These are phyloP conservation scores for Grosmannia serpens DNA, from an alignment of 2,329 filamentous ascomycete species.

Conservation along the genomic window DNA sequence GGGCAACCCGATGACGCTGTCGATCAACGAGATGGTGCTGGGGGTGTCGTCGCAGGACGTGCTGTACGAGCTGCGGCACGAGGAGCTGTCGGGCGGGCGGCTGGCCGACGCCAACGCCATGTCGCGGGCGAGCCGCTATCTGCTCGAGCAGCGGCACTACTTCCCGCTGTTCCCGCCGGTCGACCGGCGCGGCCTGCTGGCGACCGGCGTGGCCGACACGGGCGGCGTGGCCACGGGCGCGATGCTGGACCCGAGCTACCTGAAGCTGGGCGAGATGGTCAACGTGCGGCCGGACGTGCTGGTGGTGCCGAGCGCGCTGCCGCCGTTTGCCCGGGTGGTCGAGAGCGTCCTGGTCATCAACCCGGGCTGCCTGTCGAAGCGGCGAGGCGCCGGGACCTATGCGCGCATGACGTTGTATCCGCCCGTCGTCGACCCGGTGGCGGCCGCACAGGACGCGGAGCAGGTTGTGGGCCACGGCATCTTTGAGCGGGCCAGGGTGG, in stretches of 20 bases:
- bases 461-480: conserved; percentile 61
- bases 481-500: conserved; percentile 73
- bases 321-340: conserved; percentile 83
- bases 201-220: conserved; percentile 48
- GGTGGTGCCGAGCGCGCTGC: conserved; percentile 69
- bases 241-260: conserved; percentile 69
- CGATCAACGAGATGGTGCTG: conserved; percentile 75
- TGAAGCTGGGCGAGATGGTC: conserved; percentile 86
- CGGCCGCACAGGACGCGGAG: conserved; percentile 40
- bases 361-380: conserved; percentile 76
- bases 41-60: conserved; percentile 77
- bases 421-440: conserved; percentile 36
- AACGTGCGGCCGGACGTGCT: conserved; percentile 76
- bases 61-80: conserved; percentile 66
- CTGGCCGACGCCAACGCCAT: conserved; percentile 44
- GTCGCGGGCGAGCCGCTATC: conserved; percentile 59
- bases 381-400: conserved; percentile 74
- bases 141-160: conserved; percentile 86
- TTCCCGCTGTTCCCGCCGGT: conserved; percentile 79
- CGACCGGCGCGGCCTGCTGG: conserved; percentile 54
- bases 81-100: conserved; percentile 54
- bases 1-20: conserved; percentile 83
- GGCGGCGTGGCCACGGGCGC: conserved; percentile 57
- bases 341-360: conserved; percentile 87
- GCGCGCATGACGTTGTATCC: conserved; percentile 67